These are phyloP conservation scores for Coffea eugenioides DNA, from an alignment of 257 asterid genomes.

Conservation along the genomic window DNA sequence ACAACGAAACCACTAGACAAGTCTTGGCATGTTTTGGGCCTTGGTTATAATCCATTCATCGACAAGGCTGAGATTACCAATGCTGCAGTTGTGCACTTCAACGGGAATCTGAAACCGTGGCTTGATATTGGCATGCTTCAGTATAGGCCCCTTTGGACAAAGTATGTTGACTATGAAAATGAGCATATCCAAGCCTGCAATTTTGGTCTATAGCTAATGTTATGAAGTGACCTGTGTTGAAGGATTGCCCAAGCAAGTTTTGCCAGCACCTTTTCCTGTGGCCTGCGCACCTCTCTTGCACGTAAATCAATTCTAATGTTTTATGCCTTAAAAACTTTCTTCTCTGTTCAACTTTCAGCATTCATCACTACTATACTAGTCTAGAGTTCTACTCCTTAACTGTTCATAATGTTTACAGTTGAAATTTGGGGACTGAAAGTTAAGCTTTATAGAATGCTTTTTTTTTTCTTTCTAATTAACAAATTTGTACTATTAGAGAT, in stretches of 20 bases:
- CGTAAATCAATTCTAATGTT: constrained; percentile 33
- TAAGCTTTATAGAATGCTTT: constrained; percentile 6
- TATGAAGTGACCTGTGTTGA: constrained; percentile 28
- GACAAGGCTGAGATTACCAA: constrained; percentile 78
- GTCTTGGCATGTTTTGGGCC: constrained; percentile 95
- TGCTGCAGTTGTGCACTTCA: constrained; percentile 90
- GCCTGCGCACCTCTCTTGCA: constrained; percentile 35
- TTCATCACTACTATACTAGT: constrained; percentile 21
- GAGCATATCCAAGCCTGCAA: constrained; percentile 81
- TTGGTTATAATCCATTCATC: constrained; percentile 83
- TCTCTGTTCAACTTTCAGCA: constrained; percentile 26
- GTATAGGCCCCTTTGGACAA: constrained; percentile 75
- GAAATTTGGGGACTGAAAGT: constrained; percentile 10
- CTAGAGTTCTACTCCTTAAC: constrained; percentile 25
- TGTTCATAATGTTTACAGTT: constrained; percentile 45
- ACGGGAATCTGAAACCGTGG: constrained; percentile 91
- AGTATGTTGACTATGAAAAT: constrained; percentile 73
- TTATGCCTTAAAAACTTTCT: constrained; percentile 25
- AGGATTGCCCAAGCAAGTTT: constrained; percentile 32
- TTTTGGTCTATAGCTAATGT: constrained; percentile 53
- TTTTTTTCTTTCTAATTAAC: not conserved
- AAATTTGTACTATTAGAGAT: not conserved
- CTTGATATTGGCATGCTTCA: constrained; percentile 83
- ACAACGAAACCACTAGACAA: constrained; percentile 87
- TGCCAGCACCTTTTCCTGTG: constrained; percentile 21